These are phyloP conservation scores for Colletotrichum aenigma DNA, from an alignment of 2,329 filamentous ascomycete genomes.

Conservation along the genomic window DNA sequence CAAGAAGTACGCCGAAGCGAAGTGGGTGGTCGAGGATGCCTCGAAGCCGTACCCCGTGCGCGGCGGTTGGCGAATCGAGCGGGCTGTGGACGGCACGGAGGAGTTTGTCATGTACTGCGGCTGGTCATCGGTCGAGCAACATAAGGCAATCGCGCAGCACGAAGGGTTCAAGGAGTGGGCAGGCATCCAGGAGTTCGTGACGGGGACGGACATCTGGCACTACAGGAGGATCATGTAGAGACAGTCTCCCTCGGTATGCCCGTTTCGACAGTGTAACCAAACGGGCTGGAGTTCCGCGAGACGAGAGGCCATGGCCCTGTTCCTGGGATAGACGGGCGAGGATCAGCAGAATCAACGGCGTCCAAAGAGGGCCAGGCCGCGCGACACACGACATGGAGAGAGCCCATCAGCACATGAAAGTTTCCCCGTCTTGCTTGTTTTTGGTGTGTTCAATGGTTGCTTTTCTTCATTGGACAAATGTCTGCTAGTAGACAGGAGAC, in stretches of 20 bases:
- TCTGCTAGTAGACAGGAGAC: slow-evolving; percentile 27
- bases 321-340: not conserved
- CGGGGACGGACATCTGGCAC: slow-evolving; percentile 30
- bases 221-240: slow-evolving; percentile 33
- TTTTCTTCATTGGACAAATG: slow-evolving; percentile 20
- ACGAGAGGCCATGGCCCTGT: not conserved
- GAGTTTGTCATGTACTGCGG: slow-evolving; percentile 45
- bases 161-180: slow-evolving; percentile 27
- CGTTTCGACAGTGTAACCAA: not conserved
- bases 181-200: slow-evolving; percentile 24
- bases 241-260: not conserved
- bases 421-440: not conserved
- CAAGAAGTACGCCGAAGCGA: slow-evolving; percentile 35
- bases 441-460: slow-evolving; percentile 17
- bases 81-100: slow-evolving; percentile 34
- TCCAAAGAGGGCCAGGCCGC: not conserved
- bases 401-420: not conserved
- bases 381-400: not conserved
- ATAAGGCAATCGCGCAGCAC: slow-evolving; percentile 31
- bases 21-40: slow-evolving; percentile 31
- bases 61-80: slow-evolving; percentile 48
- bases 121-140: slow-evolving; percentile 37
- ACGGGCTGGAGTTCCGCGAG: not conserved
- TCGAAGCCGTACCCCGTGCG: slow-evolving; percentile 35
- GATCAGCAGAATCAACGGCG: not conserved